These are phyloP conservation scores for Prunus salicina DNA, from an alignment of 306 rosid species.

Conservation along the genomic window DNA sequence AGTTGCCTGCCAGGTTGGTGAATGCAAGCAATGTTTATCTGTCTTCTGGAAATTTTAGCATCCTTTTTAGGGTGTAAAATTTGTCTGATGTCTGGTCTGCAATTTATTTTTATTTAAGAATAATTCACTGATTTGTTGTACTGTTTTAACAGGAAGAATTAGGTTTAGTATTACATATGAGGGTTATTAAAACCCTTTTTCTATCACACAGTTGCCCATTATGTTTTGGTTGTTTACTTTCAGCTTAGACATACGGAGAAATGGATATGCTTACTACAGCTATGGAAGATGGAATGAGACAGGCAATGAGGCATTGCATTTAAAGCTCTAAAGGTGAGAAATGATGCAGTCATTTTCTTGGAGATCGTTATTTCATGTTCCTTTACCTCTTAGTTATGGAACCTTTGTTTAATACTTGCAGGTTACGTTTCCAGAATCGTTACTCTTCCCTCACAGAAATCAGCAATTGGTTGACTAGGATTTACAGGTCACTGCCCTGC, in stretches of 20 bases:
- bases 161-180: not conserved
- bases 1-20: constrained; percentile 10
- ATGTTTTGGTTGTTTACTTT: not conserved
- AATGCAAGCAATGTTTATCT: not conserved
- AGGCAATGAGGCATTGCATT: no score
- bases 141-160: not conserved
- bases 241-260: not conserved
- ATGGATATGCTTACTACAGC: not conserved
- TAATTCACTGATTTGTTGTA: not conserved
- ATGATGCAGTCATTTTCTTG: not conserved
- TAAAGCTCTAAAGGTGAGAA: not conserved
- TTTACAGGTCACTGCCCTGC: not conserved
- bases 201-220: no score
- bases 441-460: not conserved
- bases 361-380: not conserved
- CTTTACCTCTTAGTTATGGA: not conserved
- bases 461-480: not conserved
- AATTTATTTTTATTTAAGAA: not conserved
- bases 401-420: not conserved
- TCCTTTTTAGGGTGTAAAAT: not conserved
- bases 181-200: not conserved
- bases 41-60: not conserved
- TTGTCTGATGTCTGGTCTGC: not conserved
- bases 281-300: not conserved
- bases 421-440: not conserved